A percentile compares a stretch with the other conserved stretches of the same genome.
Conservation (phyloP, 441 rosid species). For the Kokia cookei region DNA sequence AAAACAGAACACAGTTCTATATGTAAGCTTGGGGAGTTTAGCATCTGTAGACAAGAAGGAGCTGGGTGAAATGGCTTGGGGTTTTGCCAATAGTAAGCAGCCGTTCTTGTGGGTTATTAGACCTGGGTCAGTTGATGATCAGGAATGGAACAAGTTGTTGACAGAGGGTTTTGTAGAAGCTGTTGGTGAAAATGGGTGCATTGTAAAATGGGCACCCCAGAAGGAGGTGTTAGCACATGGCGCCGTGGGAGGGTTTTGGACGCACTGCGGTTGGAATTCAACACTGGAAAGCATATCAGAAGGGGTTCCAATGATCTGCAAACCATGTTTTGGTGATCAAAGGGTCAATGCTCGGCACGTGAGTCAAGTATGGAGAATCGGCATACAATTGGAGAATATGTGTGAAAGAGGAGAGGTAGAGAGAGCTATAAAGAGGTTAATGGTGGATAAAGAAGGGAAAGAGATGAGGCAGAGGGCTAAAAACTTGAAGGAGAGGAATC, state of each 20-base stretch:
- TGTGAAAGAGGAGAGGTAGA: slow-evolving; percentile 18
- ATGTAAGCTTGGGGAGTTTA: slow-evolving; percentile 25
- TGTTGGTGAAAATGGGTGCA: slow-evolving; percentile 13
- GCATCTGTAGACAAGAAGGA: slow-evolving; percentile 13
- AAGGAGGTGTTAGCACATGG: background rate
- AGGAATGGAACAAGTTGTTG: slow-evolving; percentile 16
- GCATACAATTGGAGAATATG: slow-evolving; percentile 15
- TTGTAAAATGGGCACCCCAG: background rate
- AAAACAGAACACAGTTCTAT: slow-evolving; percentile 13
- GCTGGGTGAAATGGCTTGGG: slow-evolving; percentile 31
- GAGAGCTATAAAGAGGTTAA: slow-evolving; percentile 15
- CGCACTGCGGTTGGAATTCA: slow-evolving; percentile 15
- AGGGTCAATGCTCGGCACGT: slow-evolving; percentile 26
- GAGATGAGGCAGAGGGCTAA: slow-evolving; percentile 22
- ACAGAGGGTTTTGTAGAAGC: slow-evolving; percentile 14
- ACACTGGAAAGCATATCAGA: slow-evolving; percentile 31
- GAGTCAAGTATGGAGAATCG: slow-evolving; percentile 29
- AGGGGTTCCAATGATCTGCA: slow-evolving; percentile 36
- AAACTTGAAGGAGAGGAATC: slow-evolving; percentile 7
- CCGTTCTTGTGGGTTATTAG: slow-evolving; percentile 30
- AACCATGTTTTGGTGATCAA: slow-evolving; percentile 32
- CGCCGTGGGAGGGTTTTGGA: background rate
- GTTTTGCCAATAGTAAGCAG: slow-evolving; percentile 23
- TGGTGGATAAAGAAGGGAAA: slow-evolving; percentile 22
- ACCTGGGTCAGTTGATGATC: slow-evolving; percentile 13